phyloP scores from a whole-genome alignment of 495 filamentous ascomycete genomes.

The Tuber borchii region DNA sequence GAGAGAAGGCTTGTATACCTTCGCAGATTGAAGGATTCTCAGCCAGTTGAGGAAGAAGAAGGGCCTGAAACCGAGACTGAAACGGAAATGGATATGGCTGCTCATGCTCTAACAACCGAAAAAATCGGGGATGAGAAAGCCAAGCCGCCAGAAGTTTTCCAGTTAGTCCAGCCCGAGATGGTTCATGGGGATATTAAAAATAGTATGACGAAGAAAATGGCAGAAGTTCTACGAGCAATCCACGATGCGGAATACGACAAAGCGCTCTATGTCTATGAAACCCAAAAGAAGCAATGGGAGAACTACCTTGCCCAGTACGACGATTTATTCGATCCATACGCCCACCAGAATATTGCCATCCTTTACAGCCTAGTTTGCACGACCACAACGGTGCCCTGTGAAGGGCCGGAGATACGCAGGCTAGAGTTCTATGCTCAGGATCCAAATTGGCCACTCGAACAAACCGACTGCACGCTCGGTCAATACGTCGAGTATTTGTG shows the following conservation, averaged over 20 bases:
- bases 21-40: slow-evolving; percentile 72
- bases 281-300: slow-evolving; percentile 93
- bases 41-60: slow-evolving; percentile 52
- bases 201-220: slow-evolving; percentile 71
- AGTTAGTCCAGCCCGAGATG: slow-evolving; percentile 90
- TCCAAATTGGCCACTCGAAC: slow-evolving; percentile 51
- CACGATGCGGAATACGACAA: slow-evolving; percentile 96
- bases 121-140: slow-evolving; percentile 26
- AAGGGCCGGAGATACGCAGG: slow-evolving; percentile 77
- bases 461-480: slow-evolving; percentile 75
- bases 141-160: slow-evolving; percentile 56
- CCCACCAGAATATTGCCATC: slow-evolving; percentile 93
- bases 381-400: slow-evolving; percentile 80
- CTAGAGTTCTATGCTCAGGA: slow-evolving; percentile 88
- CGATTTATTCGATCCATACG: slow-evolving; percentile 84
- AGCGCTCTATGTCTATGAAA: slow-evolving; percentile 85
- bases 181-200: slow-evolving; percentile 60
- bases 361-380: slow-evolving; percentile 90
- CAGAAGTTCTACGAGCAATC: slow-evolving; percentile 86
- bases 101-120: slow-evolving; percentile 6
- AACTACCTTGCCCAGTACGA: slow-evolving; percentile 75
- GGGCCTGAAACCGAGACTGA: slow-evolving; percentile 33
- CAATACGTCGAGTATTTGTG: slow-evolving; percentile 94
- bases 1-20: slow-evolving; percentile 75
- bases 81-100: slow-evolving; percentile 11